Conservation (phyloP, 106 monocot species). For the Cymbidium sinense region DNA sequence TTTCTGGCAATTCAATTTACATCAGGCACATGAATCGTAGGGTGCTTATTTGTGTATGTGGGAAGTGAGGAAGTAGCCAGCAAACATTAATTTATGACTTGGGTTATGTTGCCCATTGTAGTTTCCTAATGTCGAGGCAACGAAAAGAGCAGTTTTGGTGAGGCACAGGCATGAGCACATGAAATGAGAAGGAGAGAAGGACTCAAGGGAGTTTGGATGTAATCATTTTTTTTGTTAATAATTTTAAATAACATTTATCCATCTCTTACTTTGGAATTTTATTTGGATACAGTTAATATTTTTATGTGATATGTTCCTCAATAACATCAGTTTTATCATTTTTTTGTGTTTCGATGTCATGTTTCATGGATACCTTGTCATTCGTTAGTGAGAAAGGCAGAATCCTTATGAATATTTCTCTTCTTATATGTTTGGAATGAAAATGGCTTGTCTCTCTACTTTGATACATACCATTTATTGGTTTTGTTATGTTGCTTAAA, state of each 20-base stretch:
- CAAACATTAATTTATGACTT: no score
- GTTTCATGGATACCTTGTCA: not conserved
- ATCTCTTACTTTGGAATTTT: not conserved
- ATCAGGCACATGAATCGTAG: no score
- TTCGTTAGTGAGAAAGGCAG: not conserved
- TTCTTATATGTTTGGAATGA: conserved; percentile 4
- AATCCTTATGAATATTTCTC: not conserved
- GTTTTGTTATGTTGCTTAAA: not conserved
- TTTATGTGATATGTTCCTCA: not conserved
- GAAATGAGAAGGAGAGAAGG: no score
- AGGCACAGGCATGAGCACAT: no score
- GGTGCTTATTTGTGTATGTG: no score
- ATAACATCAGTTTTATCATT: not conserved
- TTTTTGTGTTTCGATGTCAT: not conserved
- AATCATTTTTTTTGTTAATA: not conserved
- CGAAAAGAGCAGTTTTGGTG: no score
- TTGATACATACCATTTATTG: not conserved
- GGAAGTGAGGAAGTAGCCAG: no score
- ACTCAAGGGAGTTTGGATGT: no score
- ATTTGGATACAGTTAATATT: not conserved
- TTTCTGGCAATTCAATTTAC: no score
- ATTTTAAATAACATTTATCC: not conserved
- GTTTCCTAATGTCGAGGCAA: no score
- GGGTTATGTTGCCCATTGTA: no score
- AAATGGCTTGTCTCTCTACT: conserved; percentile 1